Evolutionary conservation across 1,139 yeast species (phyloP), one percentile per base, ranked within the genome.

Genomic region (Arxiozyma bovina): DNA sequence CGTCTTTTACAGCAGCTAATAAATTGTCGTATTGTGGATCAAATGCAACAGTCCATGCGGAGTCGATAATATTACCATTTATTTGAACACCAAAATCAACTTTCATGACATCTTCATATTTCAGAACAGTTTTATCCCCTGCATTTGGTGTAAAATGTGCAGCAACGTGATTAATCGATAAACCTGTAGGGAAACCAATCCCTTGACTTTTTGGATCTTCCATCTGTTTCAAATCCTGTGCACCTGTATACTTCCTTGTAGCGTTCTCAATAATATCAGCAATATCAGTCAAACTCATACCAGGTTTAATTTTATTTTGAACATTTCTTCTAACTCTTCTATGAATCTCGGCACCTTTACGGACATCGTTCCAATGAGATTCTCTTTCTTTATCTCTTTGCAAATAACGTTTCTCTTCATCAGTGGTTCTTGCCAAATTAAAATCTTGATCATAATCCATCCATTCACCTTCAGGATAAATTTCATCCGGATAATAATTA

Each of bases 71-170:
- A 63, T 82, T 82, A n/a, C 99, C 99, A 65, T 93, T 88, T 45
- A 93, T 89, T 68, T 94, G 99, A 22, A 93, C 97, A 59, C 99
- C 99, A 66, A 91, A 83, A 70, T 93, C 99, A 42, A 93, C 95
- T 74, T 94, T 94, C 90, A 93, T 83, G 51, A 93, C 96, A 71
- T 93, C 99, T 59, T 87, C 95, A 64, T 88, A 82, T 56, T 79
- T 76, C 62, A 93, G 75, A 1, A 86, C 86, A 11, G 87, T 79
- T 64, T 83, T 88, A 71, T 94, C 99, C 21, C 96, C 96, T 20
- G 95, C 85, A 72, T 93, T 93, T 21, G 99, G 99, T 0, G 98
- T 91, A 71, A 90, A 93, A 70, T 94, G 99, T 0, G 99, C 99
- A 38, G 99, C 99, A 63, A 90, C 86, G 68, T 91, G 88, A 72